Base-by-base conservation (phyloP, 257 asterid species). In the Eustoma russellianum region DNA sequence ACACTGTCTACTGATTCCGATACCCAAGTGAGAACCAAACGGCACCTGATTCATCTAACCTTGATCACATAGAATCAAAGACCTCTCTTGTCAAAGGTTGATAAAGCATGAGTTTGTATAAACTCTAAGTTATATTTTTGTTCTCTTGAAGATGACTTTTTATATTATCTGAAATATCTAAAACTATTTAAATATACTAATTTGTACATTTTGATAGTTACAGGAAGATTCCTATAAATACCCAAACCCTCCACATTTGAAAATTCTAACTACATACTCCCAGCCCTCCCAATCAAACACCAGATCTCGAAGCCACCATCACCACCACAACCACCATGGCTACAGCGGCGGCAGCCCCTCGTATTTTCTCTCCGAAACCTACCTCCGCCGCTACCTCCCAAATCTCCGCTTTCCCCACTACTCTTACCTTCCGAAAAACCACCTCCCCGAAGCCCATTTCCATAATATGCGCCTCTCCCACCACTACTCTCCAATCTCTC, bases 321-420 rank as follows among this genome's bases (percentile, higher is more conserved):
- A 6, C 15, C 50, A 9, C 56, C n/a, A 8, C 34, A 41, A 1
- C 11, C 28, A 16, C 53, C 44, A 60, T 64, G 68, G 72, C 79
- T 74, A 72, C 71, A 74, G 62, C 82, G n/a, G 64, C 79, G 67
- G 60, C 83, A 54, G 15, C 66, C 47, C 19, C 73, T 30, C 74
- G 63, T 11, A 65, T 61, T 56, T 61, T 58, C 65, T 77, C 69
- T 52, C 59, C 48, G 46, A 56, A 50, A 68, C 41, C 74, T 77
- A 40, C 74, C 63, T 18, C 59, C 38, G 34, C 67, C 57, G 10
- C 78, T 65, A 55, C 55, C 66, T 55, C 55, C 66, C 82, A 77
- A 48, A 38, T 79, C 64, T 52, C 79, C 41, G 57, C 76, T 69
- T 76, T 76, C 61, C 79, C 82, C 54, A 48, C 78, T 74, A 59